These are phyloP conservation scores for Hanseniaspora pseudoguilliermondii DNA, from an alignment of 805 yeast genomes.

Conservation along the genomic window DNA sequence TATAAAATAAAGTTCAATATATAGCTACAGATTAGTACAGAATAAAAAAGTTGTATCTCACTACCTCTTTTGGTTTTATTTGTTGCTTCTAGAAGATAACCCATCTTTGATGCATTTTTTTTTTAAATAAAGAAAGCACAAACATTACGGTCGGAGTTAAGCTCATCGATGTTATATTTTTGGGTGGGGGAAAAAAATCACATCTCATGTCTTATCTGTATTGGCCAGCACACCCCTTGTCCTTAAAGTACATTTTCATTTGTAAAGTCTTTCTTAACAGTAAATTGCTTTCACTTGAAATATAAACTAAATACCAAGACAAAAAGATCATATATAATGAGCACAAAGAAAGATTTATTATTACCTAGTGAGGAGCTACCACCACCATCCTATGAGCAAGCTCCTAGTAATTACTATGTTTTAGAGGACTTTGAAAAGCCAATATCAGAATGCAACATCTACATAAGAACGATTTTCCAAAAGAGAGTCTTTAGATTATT, in stretches of 20 bases:
- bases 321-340: not conserved
- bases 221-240: no score
- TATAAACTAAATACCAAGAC: not conserved
- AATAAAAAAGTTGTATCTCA: not conserved
- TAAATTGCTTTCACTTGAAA: not conserved
- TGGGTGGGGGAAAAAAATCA: no score
- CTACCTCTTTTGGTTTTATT: not conserved
- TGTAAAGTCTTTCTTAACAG: not conserved
- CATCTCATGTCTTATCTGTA: no score
- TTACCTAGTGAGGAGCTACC: not conserved
- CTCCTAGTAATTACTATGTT: slow-evolving; percentile 20
- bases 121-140: no score
- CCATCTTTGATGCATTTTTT: no score
- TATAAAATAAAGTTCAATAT: not conserved
- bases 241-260: not conserved
- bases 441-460: slow-evolving; percentile 65
- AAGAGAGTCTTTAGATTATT: slow-evolving; percentile 69
- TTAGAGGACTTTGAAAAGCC: slow-evolving; percentile 61
- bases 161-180: no score
- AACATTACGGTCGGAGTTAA: no score
- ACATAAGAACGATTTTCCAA: slow-evolving; percentile 61
- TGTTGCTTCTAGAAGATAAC: not conserved
- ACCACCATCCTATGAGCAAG: slow-evolving; percentile 7
- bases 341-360: slow-evolving; percentile 1
- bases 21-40: not conserved